Base-by-base conservation (phyloP, 306 rosid species). In the Dicorynia guianensis region DNA sequence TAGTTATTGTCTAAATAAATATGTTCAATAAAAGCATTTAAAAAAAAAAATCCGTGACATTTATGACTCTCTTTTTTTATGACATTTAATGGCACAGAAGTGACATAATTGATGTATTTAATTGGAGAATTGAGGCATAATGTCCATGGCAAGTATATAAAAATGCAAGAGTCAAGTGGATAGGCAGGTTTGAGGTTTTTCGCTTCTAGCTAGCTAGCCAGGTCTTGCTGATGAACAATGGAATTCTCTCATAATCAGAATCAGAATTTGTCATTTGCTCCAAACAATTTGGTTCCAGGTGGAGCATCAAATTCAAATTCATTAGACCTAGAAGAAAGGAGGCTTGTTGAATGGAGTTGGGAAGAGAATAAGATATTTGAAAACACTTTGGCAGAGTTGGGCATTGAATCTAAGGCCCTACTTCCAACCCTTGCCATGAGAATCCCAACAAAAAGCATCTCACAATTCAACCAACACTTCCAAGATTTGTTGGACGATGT, bases 281-380 rank as follows among this genome's bases (percentile, higher is more conserved):
- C 4, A 14, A 49, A 4, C 55, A 14, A n/a, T 49, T 14, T n/a
- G 30, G 30, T 25, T 25, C 30, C 1, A 25, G 30, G 30, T 25
- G 30, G 30, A 25, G 30, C 30, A 25, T 25, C 30, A 25, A 25
- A 25, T 25, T 25, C 30, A 25, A 25, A 25, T 25, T 1, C 2
- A 25, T 25, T 25, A 25, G 19, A n/a, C 6, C 30, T 49, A 9
- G 34, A 63, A n/a, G 68, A 57, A 4, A 38, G 10, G 25, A 19
- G 8, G 30, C 34, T 17, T 18, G 34, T 15, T 12, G 43, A 25
- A 20, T 66, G 57, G 71, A 46, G 4, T 5, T 11, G 71, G 71
- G 43, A 66, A 7, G 58, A 47, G 33, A 47, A 66, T 4, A 66
- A 66, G 57, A 36, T 47, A 40, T 47, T 66, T 66, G 71, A 66